A percentile compares a stretch with the other conserved stretches of the same genome.
Evolutionary conservation across 495 filamentous ascomycete species (phyloP).

Genomic region (Xylaria venustula): DNA sequence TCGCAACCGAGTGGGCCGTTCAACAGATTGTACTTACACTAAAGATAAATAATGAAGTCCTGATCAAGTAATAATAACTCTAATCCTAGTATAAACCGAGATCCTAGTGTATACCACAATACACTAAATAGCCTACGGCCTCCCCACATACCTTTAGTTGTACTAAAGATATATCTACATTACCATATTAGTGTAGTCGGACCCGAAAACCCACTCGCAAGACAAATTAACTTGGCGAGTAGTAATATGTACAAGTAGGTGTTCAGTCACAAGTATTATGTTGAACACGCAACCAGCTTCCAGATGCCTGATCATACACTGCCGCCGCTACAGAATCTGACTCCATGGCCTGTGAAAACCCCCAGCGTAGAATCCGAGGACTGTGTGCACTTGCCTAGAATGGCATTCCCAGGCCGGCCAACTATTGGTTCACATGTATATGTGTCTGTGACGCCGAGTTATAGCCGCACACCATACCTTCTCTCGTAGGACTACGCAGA

Average conservation of each 20-base stretch:
- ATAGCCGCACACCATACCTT: constrained; percentile 1
- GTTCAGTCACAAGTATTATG: neutral
- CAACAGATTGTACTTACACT: neutral
- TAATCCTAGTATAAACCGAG: neutral
- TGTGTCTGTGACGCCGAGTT: neutral
- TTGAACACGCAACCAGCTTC: too few relatives aligned
- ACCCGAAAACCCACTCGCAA: constrained; percentile 2
- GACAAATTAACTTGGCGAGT: neutral
- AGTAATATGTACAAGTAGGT: constrained; percentile 1
- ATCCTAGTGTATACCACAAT: too few relatives aligned
- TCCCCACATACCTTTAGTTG: constrained; percentile 2
- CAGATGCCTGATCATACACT: too few relatives aligned
- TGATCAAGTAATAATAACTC: constrained; percentile 9
- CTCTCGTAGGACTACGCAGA: neutral
- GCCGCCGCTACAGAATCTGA: too few relatives aligned
- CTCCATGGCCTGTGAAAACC: too few relatives aligned
- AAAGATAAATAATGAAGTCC: neutral
- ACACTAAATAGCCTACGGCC: too few relatives aligned
- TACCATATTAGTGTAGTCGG: neutral
- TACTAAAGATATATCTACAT: constrained; percentile 3
- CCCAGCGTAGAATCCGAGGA: neutral
- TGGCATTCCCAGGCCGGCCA: neutral
- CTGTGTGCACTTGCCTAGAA: constrained; percentile 1
- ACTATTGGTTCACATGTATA: too few relatives aligned
- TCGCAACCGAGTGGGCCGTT: neutral